Conservation (phyloP, 1,139 yeast species). For the Suhomyces chickasaworum region DNA sequence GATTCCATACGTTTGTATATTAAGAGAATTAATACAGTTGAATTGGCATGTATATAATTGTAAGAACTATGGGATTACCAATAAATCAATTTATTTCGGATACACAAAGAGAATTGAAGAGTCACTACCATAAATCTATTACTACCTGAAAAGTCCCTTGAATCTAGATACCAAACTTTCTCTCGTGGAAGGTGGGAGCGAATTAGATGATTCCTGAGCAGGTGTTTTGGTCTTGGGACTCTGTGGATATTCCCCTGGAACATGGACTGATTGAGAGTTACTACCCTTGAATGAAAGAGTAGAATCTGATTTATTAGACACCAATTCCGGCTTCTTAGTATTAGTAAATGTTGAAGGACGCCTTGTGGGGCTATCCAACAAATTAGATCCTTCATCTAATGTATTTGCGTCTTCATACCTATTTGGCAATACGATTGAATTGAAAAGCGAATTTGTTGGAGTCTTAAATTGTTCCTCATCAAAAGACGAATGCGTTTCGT, state of each 20-base stretch:
- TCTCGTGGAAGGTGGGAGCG: constrained; percentile 19
- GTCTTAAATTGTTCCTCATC: constrained; percentile 21
- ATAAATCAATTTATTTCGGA: not conserved
- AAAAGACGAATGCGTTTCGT: constrained; percentile 8
- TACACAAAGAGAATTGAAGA: not conserved
- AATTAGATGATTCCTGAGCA: constrained; percentile 7
- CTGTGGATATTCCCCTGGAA: constrained; percentile 30
- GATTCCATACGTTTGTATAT: not conserved
- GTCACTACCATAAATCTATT: constrained; percentile 1
- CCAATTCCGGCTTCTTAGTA: not conserved
- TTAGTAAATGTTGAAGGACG: not conserved
- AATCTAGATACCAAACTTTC: constrained; percentile 37
- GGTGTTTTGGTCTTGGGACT: constrained; percentile 13
- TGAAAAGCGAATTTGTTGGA: constrained; percentile 27
- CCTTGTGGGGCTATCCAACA: not conserved
- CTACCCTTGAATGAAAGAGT: constrained; percentile 11
- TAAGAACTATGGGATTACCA: not conserved
- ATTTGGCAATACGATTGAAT: constrained; percentile 20
- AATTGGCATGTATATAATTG: not conserved
- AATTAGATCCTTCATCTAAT: not conserved
- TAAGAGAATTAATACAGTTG: not conserved
- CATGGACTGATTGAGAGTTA: constrained; percentile 17
- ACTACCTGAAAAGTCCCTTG: constrained; percentile 37
- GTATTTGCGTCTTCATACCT: constrained; percentile 4
- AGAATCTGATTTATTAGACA: constrained; percentile 2